Evolutionary conservation across 2,329 filamentous ascomycete genomes (phyloP).

Genomic region (Diaporthe ilicicola): DNA sequence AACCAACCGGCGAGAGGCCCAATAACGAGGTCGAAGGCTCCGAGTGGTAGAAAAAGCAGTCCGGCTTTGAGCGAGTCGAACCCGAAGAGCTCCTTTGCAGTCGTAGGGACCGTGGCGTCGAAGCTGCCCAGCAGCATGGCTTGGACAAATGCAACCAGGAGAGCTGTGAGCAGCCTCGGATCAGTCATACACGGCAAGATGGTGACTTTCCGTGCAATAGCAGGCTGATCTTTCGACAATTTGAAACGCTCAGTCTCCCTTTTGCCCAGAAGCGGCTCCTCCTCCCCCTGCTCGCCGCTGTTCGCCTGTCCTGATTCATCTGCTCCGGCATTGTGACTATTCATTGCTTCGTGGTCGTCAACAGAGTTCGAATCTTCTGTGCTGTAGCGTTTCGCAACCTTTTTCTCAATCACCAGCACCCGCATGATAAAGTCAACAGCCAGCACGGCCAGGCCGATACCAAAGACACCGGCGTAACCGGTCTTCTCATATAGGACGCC

Average conservation of each 20-base stretch:
- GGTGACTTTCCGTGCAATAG: constrained; percentile 51
- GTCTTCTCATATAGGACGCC: constrained; percentile 67
- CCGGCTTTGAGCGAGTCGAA: constrained; percentile 48
- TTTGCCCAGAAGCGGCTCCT: constrained; percentile 49
- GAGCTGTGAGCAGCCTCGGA: constrained; percentile 49
- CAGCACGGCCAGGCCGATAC: constrained; percentile 61
- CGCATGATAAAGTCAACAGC: constrained; percentile 68
- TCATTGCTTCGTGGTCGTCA: constrained; percentile 32
- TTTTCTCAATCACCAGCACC: constrained; percentile 69
- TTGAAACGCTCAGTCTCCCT: constrained; percentile 48
- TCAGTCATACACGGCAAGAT: constrained; percentile 54
- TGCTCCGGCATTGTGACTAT: background rate
- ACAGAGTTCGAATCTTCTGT: constrained; percentile 31
- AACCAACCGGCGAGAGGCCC: constrained; percentile 45
- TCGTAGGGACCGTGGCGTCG: constrained; percentile 49
- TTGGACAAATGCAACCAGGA: constrained; percentile 52
- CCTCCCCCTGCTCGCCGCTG: constrained; percentile 43
- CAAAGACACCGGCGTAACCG: constrained; percentile 67
- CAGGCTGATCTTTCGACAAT: constrained; percentile 50
- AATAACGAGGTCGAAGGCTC: constrained; percentile 46
- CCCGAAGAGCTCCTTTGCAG: constrained; percentile 46
- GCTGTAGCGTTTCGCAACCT: constrained; percentile 55
- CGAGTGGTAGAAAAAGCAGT: constrained; percentile 47
- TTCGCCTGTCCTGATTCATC: background rate
- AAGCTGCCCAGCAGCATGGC: constrained; percentile 48